These are phyloP conservation scores for Fagopyrum homotropicum DNA, from an alignment of 148 eudicot species.

Conservation along the genomic window DNA sequence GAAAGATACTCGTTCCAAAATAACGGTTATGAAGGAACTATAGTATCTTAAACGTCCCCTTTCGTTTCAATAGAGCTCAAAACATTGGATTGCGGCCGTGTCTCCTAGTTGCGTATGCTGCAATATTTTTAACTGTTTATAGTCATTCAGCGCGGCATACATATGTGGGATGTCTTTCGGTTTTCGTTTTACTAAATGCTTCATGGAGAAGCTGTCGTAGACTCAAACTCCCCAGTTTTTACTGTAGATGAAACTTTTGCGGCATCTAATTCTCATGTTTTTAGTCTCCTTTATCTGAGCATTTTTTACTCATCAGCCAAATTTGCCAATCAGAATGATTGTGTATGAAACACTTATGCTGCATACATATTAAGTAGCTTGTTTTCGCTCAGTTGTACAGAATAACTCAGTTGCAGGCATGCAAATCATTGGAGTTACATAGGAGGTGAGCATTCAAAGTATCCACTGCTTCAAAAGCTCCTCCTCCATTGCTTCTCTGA, in stretches of 20 bases:
- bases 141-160: not conserved
- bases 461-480: not conserved
- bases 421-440: not conserved
- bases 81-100: conserved; percentile 9
- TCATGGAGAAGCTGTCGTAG: not conserved
- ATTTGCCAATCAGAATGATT: too few species aligned
- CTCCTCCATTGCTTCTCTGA: conserved; percentile 12
- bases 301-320: not conserved
- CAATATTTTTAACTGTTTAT: not conserved
- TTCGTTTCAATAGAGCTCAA: conserved; percentile 1
- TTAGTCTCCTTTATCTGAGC: not conserved
- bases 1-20: conserved; percentile 9
- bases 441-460: conserved; percentile 1
- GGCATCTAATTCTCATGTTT: not conserved
- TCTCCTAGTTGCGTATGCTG: not conserved
- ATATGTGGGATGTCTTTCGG: not conserved
- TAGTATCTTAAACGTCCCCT: not conserved
- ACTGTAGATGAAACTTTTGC: conserved; percentile 1
- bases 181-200: not conserved
- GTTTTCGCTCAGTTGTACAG: not conserved
- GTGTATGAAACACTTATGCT: too few species aligned
- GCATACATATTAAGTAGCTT: not conserved
- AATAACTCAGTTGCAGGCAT: not conserved
- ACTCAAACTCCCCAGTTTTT: not conserved
- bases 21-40: not conserved